Conservation (phyloP, 2,329 filamentous ascomycete genomes). For the Gnomoniopsis smithogilvyi region DNA sequence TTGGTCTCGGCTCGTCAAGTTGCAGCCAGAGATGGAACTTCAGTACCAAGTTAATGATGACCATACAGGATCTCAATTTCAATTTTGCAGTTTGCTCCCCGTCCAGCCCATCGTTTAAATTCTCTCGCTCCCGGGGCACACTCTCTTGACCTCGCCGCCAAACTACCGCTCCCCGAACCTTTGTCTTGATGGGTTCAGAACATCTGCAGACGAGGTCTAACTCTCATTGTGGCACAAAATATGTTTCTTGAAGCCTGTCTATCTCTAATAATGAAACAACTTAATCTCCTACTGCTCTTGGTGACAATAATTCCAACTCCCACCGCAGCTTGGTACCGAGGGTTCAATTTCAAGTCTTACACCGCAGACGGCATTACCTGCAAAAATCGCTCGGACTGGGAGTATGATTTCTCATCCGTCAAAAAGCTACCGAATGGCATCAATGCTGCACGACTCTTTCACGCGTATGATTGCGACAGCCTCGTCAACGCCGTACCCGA, state of each 20-base stretch:
- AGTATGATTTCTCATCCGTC: neutral
- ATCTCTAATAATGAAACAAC: neutral
- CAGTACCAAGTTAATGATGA: neutral
- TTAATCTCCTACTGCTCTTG: neutral
- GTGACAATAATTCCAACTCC: neutral
- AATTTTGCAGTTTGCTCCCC: neutral
- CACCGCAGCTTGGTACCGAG: neutral
- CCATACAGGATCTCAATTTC: neutral
- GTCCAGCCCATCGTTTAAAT: neutral
- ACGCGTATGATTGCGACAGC: slow-evolving; percentile 3
- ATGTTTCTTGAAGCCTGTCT: neutral
- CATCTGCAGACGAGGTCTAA: neutral
- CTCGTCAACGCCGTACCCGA: slow-evolving; percentile 63
- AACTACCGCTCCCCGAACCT: neutral
- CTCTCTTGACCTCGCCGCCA: neutral
- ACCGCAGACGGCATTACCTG: neutral
- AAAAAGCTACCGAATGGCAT: slow-evolving; percentile 5
- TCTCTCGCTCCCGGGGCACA: neutral
- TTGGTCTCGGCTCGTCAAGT: neutral
- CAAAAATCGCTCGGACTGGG: neutral
- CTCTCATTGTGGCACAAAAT: neutral
- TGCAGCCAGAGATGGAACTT: neutral
- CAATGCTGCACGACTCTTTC: slow-evolving; percentile 7
- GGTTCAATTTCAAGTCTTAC: slow-evolving; percentile 7
- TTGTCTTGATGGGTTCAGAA: neutral